Conservation (phyloP, 2,329 filamentous ascomycete species). For the Scedosporium apiospermum region DNA sequence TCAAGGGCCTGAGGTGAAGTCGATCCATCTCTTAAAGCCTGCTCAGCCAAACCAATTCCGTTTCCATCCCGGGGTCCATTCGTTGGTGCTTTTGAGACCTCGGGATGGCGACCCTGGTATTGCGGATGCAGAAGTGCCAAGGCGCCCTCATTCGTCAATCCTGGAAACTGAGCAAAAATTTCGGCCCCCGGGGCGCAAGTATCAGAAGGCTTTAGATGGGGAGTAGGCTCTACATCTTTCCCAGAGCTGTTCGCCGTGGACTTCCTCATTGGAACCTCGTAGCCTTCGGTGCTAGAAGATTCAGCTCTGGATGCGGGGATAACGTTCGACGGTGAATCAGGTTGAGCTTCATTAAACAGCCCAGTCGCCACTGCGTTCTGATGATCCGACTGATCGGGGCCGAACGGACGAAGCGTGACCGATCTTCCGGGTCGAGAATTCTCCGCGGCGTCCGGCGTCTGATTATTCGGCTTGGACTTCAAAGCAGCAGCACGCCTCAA, state of each 20-base stretch:
- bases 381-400: background rate
- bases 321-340: slow-evolving; percentile 39
- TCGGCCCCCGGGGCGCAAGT: background rate
- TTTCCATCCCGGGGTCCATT: background rate
- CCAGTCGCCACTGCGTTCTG: slow-evolving; percentile 22
- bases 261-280: background rate
- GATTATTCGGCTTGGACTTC: background rate
- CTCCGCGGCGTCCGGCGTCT: background rate
- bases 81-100: background rate
- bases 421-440: background rate
- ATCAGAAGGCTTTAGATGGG: too few relatives aligned
- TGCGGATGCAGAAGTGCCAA: background rate
- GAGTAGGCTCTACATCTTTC: background rate
- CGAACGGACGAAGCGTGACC: background rate
- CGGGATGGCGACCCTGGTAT: background rate
- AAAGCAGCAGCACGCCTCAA: slow-evolving; percentile 35
- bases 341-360: slow-evolving; percentile 55
- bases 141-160: background rate
- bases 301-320: background rate
- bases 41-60: background rate
- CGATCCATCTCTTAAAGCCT: background rate
- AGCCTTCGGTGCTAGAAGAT: background rate
- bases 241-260: background rate
- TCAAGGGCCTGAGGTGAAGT: background rate
- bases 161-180: background rate